These are phyloP conservation scores for Trichoderma oligosporum DNA, from an alignment of 2,329 filamentous ascomycete genomes.

Conservation along the genomic window DNA sequence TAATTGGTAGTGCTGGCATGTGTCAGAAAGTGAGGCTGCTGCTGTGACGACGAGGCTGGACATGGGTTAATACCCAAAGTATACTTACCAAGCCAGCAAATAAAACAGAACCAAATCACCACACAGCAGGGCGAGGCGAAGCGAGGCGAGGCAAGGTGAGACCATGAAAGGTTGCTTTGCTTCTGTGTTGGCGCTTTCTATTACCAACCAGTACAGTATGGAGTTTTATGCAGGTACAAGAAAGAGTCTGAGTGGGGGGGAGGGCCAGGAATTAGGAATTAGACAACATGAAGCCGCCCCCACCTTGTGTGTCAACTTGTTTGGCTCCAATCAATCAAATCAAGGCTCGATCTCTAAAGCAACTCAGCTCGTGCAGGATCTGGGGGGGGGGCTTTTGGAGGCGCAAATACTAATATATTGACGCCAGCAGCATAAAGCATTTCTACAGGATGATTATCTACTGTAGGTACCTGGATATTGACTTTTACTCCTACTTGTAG, in stretches of 20 bases:
- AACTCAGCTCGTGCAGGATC: conserved; percentile 12
- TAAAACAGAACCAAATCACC: neutral
- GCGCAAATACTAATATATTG: neutral
- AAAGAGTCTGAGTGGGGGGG: conserved; percentile 10
- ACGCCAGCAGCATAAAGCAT: neutral
- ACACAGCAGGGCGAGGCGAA: no score
- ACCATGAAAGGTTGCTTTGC: neutral
- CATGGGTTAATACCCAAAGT: no score
- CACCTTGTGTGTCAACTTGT: no score
- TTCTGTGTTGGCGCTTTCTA: conserved; percentile 10
- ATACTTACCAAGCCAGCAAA: no score
- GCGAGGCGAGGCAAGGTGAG: neutral
- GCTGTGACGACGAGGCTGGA: neutral
- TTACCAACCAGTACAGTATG: no score
- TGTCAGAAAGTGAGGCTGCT: conserved; percentile 2
- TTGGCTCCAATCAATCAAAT: neutral
- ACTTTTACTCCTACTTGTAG: no score
- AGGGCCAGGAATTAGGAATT: neutral
- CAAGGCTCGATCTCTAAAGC: conserved; percentile 1
- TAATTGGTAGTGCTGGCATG: neutral
- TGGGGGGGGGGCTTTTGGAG: neutral
- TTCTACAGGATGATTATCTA: neutral
- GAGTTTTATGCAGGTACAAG: conserved; percentile 14
- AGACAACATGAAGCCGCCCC: no score
- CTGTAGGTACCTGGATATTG: no score